phyloP scores from a whole-genome alignment of 2,329 filamentous ascomycete species.

The Ophiocordyceps camponoti-leonardi region DNA sequence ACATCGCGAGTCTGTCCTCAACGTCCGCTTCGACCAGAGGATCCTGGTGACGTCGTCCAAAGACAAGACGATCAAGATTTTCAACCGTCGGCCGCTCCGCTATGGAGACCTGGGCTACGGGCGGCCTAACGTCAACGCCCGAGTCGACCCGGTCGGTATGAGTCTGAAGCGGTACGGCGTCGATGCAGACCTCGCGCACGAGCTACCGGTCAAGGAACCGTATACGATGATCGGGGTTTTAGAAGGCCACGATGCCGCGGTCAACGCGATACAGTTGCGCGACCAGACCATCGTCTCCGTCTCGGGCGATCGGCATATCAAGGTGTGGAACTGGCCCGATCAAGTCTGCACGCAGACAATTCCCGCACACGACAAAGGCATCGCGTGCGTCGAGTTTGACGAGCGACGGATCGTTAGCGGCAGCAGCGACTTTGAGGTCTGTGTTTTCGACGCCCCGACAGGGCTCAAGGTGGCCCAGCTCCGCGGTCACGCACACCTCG shows the following conservation, averaged over 20 bases:
- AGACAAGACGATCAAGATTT: constrained; percentile 87
- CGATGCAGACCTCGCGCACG: constrained; percentile 25
- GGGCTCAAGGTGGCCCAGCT: constrained; percentile 82
- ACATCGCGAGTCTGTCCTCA: constrained; percentile 81
- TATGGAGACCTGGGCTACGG: constrained; percentile 67
- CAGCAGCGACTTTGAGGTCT: constrained; percentile 89
- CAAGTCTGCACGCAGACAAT: constrained; percentile 63
- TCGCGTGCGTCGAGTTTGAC: constrained; percentile 95
- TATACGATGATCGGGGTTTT: constrained; percentile 66
- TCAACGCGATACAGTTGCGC: constrained; percentile 88
- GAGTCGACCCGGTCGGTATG: constrained; percentile 33
- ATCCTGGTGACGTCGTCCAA: constrained; percentile 75
- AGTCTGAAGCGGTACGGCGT: constrained; percentile 37
- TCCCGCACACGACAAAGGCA: constrained; percentile 80
- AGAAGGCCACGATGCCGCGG: constrained; percentile 74
- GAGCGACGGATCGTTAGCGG: constrained; percentile 86
- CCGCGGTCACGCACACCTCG: constrained; percentile 64
- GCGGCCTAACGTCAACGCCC: constrained; percentile 42
- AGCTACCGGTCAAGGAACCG: constrained; percentile 37
- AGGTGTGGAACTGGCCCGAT: constrained; percentile 81
- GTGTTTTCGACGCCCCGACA: constrained; percentile 78
- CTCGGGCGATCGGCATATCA: constrained; percentile 84
- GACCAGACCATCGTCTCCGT: constrained; percentile 82
- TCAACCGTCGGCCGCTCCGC: constrained; percentile 80
- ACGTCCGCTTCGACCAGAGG: constrained; percentile 79